Evolutionary conservation across 2,329 filamentous ascomycete genomes (phyloP), one percentile per base, ranked within the genome.

Genomic region (Clarireedia hainanense): DNA sequence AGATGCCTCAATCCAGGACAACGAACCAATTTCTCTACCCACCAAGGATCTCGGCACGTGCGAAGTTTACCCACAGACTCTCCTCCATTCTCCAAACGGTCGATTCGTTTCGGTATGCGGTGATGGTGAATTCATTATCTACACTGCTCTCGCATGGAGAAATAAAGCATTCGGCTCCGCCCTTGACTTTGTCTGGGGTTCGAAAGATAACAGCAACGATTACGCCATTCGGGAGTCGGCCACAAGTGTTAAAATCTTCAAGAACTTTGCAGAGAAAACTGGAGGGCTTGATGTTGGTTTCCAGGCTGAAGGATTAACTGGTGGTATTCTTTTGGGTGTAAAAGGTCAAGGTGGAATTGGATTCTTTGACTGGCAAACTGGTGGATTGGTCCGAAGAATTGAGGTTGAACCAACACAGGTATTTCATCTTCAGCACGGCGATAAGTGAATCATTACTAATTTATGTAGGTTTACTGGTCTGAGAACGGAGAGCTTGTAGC

Each of bases 71-170:
- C 94, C 94, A 1, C 91, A 96, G 69, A 95, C 91, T 0, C 80
- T 99, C 51, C 81, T 90, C 37, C 94, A 99, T 75, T 96, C 91
- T n/a, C 89, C 94, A 37, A 99, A 99, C 65, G 91, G 91, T 51
- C 84, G 91, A 58, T 91, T 91, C 63, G 88, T 91, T 17, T 88
- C 88, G 17, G 86, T 91, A 2, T 97, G 92, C 63, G 94, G 94
- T 63, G 94, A 99, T 70, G 94, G 94, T 60, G 94, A 99, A 73
- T 99, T 96, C 75, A 97, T 97, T 71, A 96, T 97, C 67, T 97
- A 97, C 76, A 97, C 94, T 27, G 91, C 94, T 55, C 80, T 97
- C 57, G 92, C 92, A 3, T 95, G 95, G 81, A 85, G 94, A 70
- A 97, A 99, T 74, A 96, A 97, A 76, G 91, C 91, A 3, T 99